Percentiles rank a stretch among this genome's conserved stretches.
Evolutionary conservation across 371 early-diverging fungal species (phyloP).

Genomic region (Lichtheimia ornata): DNA sequence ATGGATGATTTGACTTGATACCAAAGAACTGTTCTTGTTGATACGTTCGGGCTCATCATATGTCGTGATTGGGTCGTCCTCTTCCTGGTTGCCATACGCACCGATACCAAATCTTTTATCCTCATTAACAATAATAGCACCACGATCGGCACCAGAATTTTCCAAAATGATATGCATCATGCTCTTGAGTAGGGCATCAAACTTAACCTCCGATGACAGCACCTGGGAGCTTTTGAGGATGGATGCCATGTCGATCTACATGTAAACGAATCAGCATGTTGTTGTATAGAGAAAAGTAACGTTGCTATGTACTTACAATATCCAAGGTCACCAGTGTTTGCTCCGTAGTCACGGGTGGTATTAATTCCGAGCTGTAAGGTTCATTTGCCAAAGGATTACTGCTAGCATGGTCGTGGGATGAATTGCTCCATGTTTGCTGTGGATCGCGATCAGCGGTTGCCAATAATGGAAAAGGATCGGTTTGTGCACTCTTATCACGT

Average conservation of each 20-base stretch:
- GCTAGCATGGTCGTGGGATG: too few species aligned
- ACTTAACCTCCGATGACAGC: slow-evolving; percentile 47
- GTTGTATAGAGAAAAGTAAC: not conserved
- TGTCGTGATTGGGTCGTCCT: slow-evolving; percentile 20
- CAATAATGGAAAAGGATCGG: slow-evolving; percentile 40
- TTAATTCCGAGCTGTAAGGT: not conserved
- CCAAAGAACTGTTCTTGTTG: slow-evolving; percentile 28
- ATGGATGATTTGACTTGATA: slow-evolving; percentile 39
- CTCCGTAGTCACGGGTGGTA: slow-evolving; percentile 42
- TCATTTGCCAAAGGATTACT: too few species aligned
- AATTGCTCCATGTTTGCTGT: slow-evolving; percentile 29
- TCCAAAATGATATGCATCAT: slow-evolving; percentile 52
- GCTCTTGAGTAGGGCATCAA: slow-evolving; percentile 37
- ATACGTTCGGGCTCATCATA: slow-evolving; percentile 43
- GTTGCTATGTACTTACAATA: slow-evolving; percentile 31
- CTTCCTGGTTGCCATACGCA: slow-evolving; percentile 44
- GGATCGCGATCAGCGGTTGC: slow-evolving; percentile 12
- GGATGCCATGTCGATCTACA: slow-evolving; percentile 38
- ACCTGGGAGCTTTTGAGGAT: slow-evolving; percentile 51
- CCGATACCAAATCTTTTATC: slow-evolving; percentile 32
- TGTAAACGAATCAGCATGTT: not conserved
- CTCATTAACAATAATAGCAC: slow-evolving; percentile 47
- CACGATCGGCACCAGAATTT: slow-evolving; percentile 48
- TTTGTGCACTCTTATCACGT: slow-evolving; percentile 38
- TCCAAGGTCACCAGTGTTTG: slow-evolving; percentile 44